Conservation (phyloP, 495 filamentous ascomycete genomes). For the Hypoxylon fragiforme region DNA sequence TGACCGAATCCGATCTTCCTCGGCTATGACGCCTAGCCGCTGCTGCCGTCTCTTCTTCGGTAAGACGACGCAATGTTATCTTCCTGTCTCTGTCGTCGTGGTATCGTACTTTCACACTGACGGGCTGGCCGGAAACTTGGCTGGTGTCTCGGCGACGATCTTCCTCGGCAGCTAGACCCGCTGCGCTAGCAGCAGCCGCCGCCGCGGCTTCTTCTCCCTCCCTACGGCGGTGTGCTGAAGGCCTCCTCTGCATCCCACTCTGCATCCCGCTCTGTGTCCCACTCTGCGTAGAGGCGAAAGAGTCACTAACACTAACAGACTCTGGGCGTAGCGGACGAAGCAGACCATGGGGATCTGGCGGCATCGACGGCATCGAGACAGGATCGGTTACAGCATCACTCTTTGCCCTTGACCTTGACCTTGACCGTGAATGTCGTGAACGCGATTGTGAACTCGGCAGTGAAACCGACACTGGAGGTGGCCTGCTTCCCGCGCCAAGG, state of each 20-base stretch:
- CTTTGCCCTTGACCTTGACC: conserved; percentile 38
- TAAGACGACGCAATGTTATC: conserved; percentile 78
- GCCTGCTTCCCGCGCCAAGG: conserved; percentile 44
- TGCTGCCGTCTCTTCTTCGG: conserved; percentile 73
- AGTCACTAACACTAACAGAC: conserved; percentile 56
- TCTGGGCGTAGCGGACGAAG: conserved; percentile 62
- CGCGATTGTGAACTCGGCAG: conserved; percentile 24
- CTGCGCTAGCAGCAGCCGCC: conserved; percentile 52
- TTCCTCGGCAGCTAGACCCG: conserved; percentile 43
- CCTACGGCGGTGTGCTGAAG: conserved; percentile 42
- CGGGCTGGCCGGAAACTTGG: conserved; percentile 60
- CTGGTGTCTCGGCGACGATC: conserved; percentile 44
- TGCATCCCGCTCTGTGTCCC: too few relatives aligned
- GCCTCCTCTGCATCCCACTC: conserved; percentile 51
- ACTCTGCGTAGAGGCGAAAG: conserved; percentile 55
- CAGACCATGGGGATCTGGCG: conserved; percentile 58
- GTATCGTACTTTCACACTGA: conserved; percentile 79
- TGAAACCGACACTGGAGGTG: conserved; percentile 43
- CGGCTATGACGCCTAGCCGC: conserved; percentile 35
- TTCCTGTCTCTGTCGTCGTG: conserved; percentile 73
- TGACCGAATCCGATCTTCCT: conserved; percentile 51
- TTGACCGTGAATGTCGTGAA: conserved; percentile 26
- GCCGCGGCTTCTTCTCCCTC: conserved; percentile 53
- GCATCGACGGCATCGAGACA: conserved; percentile 53
- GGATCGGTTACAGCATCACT: conserved; percentile 40